These are phyloP conservation scores for Fusarium euwallaceae DNA, from an alignment of 2,329 filamentous ascomycete species.

Conservation along the genomic window DNA sequence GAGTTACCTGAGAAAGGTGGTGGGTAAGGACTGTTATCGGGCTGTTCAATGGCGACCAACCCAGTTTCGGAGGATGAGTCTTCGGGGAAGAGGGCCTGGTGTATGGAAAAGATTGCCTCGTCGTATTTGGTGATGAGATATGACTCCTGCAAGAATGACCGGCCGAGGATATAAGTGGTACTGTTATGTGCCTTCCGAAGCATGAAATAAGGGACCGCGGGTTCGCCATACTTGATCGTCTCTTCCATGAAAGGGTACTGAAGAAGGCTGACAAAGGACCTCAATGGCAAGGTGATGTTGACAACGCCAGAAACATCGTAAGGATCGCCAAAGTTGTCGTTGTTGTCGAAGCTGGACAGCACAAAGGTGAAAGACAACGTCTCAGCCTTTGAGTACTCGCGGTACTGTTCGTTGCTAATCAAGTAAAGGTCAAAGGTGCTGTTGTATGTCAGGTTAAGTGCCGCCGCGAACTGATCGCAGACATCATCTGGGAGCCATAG, in stretches of 20 bases:
- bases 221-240: conserved; percentile 58
- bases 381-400: conserved; percentile 57
- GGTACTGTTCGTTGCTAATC: conserved; percentile 69
- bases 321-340: conserved; percentile 64
- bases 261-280: conserved; percentile 64
- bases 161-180: conserved; percentile 72
- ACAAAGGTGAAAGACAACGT: conserved; percentile 69
- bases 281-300: conserved; percentile 67
- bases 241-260: conserved; percentile 63
- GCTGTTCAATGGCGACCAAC: conserved; percentile 58
- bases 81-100: conserved; percentile 67
- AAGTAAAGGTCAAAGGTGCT: conserved; percentile 74
- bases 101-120: conserved; percentile 64
- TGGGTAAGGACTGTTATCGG: conserved; percentile 62
- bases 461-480: conserved; percentile 74
- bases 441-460: conserved; percentile 76
- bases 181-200: conserved; percentile 68
- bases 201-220: conserved; percentile 73
- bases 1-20: conserved; percentile 40
- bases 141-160: conserved; percentile 78
- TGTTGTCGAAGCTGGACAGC: conserved; percentile 68
- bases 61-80: conserved; percentile 56
- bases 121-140: conserved; percentile 71
- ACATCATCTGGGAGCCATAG: conserved; percentile 72
- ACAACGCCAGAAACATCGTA: conserved; percentile 64